These are phyloP conservation scores for Jasminum sambac DNA, from an alignment of 257 asterid genomes.

Conservation along the genomic window DNA sequence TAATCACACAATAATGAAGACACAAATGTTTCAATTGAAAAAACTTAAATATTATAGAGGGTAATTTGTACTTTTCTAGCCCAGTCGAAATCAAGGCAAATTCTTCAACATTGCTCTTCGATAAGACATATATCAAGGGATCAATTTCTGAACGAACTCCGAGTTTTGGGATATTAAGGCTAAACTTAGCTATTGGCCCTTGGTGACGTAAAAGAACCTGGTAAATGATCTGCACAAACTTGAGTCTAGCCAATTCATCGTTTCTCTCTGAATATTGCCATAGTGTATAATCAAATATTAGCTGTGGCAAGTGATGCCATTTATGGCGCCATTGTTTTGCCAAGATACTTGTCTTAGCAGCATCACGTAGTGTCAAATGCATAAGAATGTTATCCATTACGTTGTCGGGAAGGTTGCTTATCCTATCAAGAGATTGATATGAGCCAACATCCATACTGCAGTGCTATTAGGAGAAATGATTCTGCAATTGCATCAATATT, in stretches of 20 bases:
- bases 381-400: too few species aligned
- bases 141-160: conserved; percentile 1
- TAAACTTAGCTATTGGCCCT: conserved; percentile 18
- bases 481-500: too few species aligned
- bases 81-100: background rate
- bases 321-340: conserved; percentile 15
- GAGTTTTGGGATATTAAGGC: background rate
- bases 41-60: too few species aligned
- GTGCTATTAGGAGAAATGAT: too few species aligned
- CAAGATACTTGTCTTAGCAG: conserved; percentile 15
- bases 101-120: background rate
- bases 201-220: conserved; percentile 10
- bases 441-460: too few species aligned
- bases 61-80: background rate
- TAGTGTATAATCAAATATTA: conserved; percentile 10
- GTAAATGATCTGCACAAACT: too few species aligned
- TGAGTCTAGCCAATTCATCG: background rate
- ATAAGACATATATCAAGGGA: background rate
- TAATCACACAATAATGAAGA: background rate
- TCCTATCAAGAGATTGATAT: too few species aligned
- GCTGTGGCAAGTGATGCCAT: background rate
- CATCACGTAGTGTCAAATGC: conserved; percentile 3
- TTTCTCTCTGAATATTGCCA: background rate
- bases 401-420: too few species aligned
- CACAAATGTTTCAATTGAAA: background rate